These are phyloP conservation scores for Hypoxylon lenormandii DNA, from an alignment of 495 filamentous ascomycete genomes.

Conservation along the genomic window DNA sequence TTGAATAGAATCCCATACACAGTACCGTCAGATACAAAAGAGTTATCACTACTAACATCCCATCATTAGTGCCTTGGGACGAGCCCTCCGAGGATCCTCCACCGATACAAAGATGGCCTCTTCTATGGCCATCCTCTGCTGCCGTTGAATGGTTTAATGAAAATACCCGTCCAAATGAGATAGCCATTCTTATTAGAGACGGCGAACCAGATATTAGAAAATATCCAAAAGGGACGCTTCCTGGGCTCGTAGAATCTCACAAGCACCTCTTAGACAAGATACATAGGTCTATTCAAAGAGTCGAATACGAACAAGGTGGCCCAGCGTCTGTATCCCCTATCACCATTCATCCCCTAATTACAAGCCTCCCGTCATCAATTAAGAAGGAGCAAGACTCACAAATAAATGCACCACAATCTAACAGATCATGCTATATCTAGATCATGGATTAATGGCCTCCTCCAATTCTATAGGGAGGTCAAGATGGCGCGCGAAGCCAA, in stretches of 20 bases:
- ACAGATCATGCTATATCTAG: slow-evolving; percentile 4
- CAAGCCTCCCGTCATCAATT: no score
- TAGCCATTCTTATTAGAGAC: not conserved
- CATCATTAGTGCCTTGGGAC: not conserved
- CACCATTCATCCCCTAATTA: no score
- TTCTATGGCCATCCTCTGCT: not conserved
- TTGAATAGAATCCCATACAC: not conserved
- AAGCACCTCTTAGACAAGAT: no score
- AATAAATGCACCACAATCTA: not conserved
- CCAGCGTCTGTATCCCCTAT: slow-evolving; percentile 4
- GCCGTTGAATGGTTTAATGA: not conserved
- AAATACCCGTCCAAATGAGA: not conserved
- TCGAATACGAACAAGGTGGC: not conserved
- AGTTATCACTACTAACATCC: not conserved
- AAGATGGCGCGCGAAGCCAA: not conserved
- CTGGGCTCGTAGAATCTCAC: no score
- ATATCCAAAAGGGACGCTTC: no score
- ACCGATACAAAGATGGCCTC: not conserved
- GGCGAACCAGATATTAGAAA: no score
- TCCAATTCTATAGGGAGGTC: not conserved
- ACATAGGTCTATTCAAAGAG: no score
- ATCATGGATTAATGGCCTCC: not conserved
- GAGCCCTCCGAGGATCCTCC: not conserved
- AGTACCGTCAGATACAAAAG: no score
- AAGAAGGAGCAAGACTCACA: no score